phyloP scores from a whole-genome alignment of 2,329 filamentous ascomycete species.

The Botrytis hyacinthi region DNA sequence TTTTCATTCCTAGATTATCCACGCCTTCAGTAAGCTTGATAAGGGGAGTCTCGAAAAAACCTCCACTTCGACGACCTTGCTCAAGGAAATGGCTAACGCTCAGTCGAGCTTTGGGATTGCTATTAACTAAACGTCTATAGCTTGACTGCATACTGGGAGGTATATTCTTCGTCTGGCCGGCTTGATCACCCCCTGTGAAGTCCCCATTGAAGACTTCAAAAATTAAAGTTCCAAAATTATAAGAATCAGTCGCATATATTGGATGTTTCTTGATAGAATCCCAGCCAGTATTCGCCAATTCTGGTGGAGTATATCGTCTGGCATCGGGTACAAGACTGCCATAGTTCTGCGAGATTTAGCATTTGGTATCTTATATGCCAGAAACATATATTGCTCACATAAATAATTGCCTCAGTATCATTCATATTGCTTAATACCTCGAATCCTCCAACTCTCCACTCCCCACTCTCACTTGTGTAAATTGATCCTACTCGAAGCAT shows the following conservation, averaged over 20 bases:
- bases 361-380: background rate
- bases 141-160: conserved; percentile 85
- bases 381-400: conserved; percentile 48
- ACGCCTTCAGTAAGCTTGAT: conserved; percentile 92
- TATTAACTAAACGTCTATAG: conserved; percentile 85
- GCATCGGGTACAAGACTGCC: conserved; percentile 86
- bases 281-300: conserved; percentile 86
- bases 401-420: conserved; percentile 91
- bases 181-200: conserved; percentile 73
- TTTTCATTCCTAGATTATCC: conserved; percentile 88
- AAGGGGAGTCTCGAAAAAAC: conserved; percentile 89
- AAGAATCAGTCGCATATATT: conserved; percentile 79
- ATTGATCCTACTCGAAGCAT: conserved; percentile 81
- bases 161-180: conserved; percentile 80
- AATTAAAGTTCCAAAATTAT: conserved; percentile 78
- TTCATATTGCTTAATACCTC: conserved; percentile 93
- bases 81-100: conserved; percentile 85
- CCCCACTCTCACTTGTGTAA: conserved; percentile 92
- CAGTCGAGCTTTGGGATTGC: conserved; percentile 84
- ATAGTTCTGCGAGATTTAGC: conserved; percentile 60
- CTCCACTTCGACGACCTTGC: conserved; percentile 75
- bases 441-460: conserved; percentile 96
- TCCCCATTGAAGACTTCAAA: conserved; percentile 90
- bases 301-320: conserved; percentile 79
- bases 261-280: conserved; percentile 82